Percentiles rank a stretch among this genome's conserved stretches.
Conservation (phyloP, 2,329 filamentous ascomycete species). For the Ophiognomonia clavigignenti-juglandacearum region DNA sequence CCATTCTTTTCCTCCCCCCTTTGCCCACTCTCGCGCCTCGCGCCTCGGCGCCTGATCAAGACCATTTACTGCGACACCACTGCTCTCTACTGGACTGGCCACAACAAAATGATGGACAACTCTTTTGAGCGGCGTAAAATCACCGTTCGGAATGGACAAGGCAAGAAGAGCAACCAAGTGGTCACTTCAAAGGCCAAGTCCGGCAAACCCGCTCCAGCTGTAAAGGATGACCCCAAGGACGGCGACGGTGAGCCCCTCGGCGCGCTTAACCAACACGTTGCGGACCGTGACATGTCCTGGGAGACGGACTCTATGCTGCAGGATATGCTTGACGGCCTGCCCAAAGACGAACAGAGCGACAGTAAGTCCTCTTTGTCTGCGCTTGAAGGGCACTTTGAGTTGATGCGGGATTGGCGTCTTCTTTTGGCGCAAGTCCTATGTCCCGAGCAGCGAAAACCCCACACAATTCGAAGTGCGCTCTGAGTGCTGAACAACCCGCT, state of each 20-base stretch:
- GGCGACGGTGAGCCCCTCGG: slow-evolving; percentile 19
- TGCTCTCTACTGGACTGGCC: too few species aligned
- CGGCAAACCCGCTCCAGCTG: slow-evolving; percentile 10
- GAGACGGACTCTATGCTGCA: slow-evolving; percentile 61
- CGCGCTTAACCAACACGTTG: slow-evolving; percentile 48
- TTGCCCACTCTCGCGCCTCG: too few species aligned
- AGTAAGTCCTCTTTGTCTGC: slow-evolving; percentile 30
- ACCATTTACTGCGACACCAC: too few species aligned
- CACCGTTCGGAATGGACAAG: too few species aligned
- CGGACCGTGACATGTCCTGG: slow-evolving; percentile 51
- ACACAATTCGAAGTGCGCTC: not conserved
- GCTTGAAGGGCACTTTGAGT: slow-evolving; percentile 17
- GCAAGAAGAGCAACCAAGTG: slow-evolving; percentile 3
- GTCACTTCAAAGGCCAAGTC: slow-evolving; percentile 13
- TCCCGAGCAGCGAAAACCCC: slow-evolving; percentile 8
- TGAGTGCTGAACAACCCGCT: not conserved
- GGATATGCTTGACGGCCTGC: slow-evolving; percentile 55
- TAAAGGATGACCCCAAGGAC: slow-evolving; percentile 17
- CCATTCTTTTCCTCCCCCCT: too few species aligned
- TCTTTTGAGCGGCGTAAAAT: too few species aligned
- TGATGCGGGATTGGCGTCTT: not conserved
- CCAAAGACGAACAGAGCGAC: slow-evolving; percentile 42
- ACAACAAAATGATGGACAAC: too few species aligned
- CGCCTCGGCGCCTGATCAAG: too few species aligned
- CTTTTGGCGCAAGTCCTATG: slow-evolving; percentile 5